Conservation (phyloP, 148 eudicot species). For the Vaccinium vitisidaea region DNA sequence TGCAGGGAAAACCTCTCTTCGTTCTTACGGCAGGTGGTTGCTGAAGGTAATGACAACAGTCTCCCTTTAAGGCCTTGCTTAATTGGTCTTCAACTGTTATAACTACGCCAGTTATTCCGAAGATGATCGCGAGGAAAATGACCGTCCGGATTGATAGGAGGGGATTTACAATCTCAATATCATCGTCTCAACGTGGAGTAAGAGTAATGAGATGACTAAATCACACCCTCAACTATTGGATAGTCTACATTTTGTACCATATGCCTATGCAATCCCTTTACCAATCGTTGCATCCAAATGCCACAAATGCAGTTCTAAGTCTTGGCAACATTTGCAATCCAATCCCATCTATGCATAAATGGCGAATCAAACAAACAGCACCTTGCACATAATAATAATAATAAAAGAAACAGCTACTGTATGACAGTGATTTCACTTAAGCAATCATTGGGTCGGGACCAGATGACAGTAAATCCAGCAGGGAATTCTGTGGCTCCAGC, state of each 20-base stretch:
- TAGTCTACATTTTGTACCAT: background rate
- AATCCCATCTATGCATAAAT: background rate
- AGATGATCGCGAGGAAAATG: background rate
- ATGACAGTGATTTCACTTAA: background rate
- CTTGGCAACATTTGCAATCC: background rate
- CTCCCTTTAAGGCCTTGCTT: background rate
- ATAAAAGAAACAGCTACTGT: background rate
- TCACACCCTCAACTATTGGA: background rate
- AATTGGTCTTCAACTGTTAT: background rate
- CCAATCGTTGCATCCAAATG: background rate
- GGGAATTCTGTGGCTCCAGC: constrained; percentile 57
- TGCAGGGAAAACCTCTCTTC: background rate
- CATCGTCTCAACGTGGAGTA: background rate
- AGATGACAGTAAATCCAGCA: constrained; percentile 55
- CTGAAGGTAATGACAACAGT: background rate
- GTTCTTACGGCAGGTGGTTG: background rate
- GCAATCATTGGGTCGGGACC: constrained; percentile 58
- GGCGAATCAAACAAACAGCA: background rate
- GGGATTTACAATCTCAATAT: background rate
- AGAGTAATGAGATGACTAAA: background rate
- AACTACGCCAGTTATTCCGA: background rate
- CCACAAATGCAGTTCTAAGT: background rate
- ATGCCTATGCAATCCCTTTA: background rate
- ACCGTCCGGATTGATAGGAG: background rate
- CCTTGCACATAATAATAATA: background rate